Evolutionary conservation across 2,329 filamentous ascomycete genomes (phyloP).

Genomic region (Magnaporthiopsis incrustans): DNA sequence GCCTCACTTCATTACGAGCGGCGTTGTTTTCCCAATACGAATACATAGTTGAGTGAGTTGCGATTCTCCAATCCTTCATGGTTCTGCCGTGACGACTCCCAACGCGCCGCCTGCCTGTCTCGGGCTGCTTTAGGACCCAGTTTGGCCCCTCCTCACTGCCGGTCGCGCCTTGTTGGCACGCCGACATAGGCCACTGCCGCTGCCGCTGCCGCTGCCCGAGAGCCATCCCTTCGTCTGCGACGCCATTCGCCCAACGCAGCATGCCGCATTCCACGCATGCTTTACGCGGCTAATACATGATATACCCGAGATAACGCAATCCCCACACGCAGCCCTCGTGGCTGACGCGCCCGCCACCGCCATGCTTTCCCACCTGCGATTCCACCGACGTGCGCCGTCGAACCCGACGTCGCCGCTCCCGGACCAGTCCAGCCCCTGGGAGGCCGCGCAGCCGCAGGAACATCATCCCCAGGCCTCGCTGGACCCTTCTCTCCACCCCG

Average conservation of each 20-base stretch:
- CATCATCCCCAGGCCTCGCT: slow-evolving; percentile 33
- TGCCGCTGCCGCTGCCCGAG: too few relatives aligned
- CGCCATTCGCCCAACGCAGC: too few relatives aligned
- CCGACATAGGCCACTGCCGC: too few relatives aligned
- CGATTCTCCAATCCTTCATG: background rate
- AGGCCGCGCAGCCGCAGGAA: slow-evolving; percentile 29
- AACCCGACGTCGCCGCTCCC: slow-evolving; percentile 46
- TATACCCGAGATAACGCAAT: too few relatives aligned
- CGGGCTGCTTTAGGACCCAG: background rate
- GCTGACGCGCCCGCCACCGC: background rate
- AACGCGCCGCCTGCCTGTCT: background rate
- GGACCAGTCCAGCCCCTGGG: slow-evolving; percentile 35
- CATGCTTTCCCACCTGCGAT: slow-evolving; percentile 32
- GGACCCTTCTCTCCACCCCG: slow-evolving; percentile 28
- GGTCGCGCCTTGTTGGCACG: background rate
- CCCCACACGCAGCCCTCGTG: background rate
- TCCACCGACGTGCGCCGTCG: slow-evolving; percentile 49
- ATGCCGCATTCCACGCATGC: background rate
- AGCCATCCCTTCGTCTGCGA: too few relatives aligned
- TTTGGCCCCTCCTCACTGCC: background rate
- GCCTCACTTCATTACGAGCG: background rate
- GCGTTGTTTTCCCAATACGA: background rate
- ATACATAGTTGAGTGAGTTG: background rate
- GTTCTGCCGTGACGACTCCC: background rate
- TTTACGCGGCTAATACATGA: too few relatives aligned